Conservation (phyloP, 2,329 filamentous ascomycete genomes). For the Microcyclospora tardicrescens region DNA sequence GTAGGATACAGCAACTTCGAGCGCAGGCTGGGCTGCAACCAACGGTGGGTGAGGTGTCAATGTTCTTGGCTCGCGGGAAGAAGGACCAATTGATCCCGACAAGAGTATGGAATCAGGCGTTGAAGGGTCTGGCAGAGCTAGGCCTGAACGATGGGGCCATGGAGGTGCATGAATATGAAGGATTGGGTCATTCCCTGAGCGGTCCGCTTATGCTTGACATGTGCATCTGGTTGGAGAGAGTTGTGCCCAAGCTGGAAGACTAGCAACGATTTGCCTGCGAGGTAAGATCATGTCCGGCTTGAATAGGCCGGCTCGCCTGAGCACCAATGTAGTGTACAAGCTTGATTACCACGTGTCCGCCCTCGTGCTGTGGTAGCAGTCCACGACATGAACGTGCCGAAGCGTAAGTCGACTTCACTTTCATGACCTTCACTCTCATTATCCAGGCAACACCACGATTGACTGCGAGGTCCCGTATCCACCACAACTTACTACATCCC, state of each 20-base stretch:
- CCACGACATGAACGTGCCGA: too few species aligned
- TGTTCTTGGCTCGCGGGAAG: slow-evolving; percentile 36
- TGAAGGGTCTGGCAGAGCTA: slow-evolving; percentile 28
- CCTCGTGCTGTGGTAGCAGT: too few species aligned
- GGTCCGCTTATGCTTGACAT: slow-evolving; percentile 34
- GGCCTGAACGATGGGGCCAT: slow-evolving; percentile 27
- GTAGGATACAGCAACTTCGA: slow-evolving; percentile 25
- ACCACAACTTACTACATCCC: too few species aligned
- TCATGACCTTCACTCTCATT: too few species aligned
- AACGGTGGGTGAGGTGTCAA: slow-evolving; percentile 24
- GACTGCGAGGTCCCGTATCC: too few species aligned
- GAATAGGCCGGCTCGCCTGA: too few species aligned
- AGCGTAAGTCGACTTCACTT: too few species aligned
- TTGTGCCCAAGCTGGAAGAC: slow-evolving; percentile 27
- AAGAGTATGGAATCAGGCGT: slow-evolving; percentile 29
- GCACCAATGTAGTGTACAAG: too few species aligned
- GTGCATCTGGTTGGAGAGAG: slow-evolving; percentile 28
- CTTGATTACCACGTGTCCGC: too few species aligned
- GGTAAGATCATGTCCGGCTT: too few species aligned
- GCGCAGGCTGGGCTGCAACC: slow-evolving; percentile 24
- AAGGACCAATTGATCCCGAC: slow-evolving; percentile 37
- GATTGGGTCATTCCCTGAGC: slow-evolving; percentile 33
- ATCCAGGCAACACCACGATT: too few species aligned
- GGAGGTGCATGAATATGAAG: slow-evolving; percentile 35
- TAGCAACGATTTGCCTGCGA: too few species aligned